These are phyloP conservation scores for Claviceps paspali DNA, from an alignment of 2,329 filamentous ascomycete species.

Conservation along the genomic window DNA sequence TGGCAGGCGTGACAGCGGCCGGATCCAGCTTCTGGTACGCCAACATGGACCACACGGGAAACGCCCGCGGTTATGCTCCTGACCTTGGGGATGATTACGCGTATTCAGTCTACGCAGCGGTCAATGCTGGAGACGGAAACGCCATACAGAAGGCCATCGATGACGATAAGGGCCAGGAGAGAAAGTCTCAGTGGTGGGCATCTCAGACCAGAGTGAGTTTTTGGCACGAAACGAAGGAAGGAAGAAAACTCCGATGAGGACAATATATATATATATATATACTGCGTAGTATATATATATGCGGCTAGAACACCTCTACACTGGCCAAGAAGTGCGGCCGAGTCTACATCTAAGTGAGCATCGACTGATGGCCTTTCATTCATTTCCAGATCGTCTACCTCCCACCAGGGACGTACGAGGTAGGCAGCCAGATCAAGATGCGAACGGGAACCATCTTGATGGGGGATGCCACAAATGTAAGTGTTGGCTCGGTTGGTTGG, in stretches of 20 bases:
- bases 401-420: slow-evolving; percentile 25
- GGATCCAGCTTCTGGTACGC: slow-evolving; percentile 25
- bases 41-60: slow-evolving; percentile 24
- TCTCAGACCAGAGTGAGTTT: slow-evolving; percentile 23
- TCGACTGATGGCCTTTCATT: not conserved
- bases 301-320: no score
- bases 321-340: no score
- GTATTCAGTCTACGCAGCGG: slow-evolving; percentile 24
- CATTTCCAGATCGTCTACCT: slow-evolving; percentile 24
- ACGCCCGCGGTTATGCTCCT: slow-evolving; percentile 23
- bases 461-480: slow-evolving; percentile 26
- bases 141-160: slow-evolving; percentile 25
- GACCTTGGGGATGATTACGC: slow-evolving; percentile 22
- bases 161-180: slow-evolving; percentile 16
- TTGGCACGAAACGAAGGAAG: not conserved
- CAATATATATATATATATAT: no score
- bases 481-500: no score
- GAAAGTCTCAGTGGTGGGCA: slow-evolving; percentile 23
- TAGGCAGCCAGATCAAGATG: slow-evolving; percentile 23
- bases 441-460: slow-evolving; percentile 29
- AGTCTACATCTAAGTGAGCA: no score
- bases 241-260: no score
- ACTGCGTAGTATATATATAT: no score
- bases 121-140: slow-evolving; percentile 20
- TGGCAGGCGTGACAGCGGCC: slow-evolving; percentile 9